phyloP scores from a whole-genome alignment of 192 early-diverging fungal species.

The Rhizophagus clarus region DNA sequence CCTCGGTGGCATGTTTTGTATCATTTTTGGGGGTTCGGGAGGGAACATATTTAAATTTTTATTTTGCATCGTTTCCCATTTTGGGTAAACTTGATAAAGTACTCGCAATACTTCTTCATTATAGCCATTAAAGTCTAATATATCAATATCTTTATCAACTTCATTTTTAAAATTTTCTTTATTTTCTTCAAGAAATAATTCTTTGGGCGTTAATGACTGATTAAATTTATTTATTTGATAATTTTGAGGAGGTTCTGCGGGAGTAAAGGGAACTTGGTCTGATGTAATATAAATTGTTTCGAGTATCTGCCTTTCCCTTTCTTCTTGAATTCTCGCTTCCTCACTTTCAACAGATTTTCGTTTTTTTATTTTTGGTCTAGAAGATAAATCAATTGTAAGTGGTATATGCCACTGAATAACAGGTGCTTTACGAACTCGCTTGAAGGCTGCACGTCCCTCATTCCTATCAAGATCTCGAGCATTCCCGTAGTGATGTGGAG shows the following conservation, averaged over 20 bases:
- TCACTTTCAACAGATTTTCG: constrained; percentile 4
- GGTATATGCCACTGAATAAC: constrained; percentile 24
- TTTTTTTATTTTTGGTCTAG: neutral
- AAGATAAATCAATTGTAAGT: neutral
- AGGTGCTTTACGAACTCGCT: constrained; percentile 15
- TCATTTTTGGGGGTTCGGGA: neutral
- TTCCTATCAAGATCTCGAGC: constrained; percentile 37
- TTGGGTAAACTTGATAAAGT: neutral
- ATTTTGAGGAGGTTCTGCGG: constrained; percentile 10
- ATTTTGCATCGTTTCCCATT: neutral
- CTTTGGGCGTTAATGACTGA: neutral
- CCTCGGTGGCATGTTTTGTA: neutral
- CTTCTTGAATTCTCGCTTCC: constrained; percentile 13
- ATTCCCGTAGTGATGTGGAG: constrained; percentile 36
- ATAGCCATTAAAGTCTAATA: neutral
- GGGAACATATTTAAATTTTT: neutral
- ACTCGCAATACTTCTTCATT: neutral
- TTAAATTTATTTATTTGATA: neutral
- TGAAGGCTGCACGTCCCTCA: constrained; percentile 33
- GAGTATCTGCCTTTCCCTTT: constrained; percentile 12
- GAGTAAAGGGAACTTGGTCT: constrained; percentile 16
- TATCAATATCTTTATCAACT: neutral
- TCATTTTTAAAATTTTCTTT: constrained; percentile 5
- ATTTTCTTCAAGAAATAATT: constrained; percentile 2
- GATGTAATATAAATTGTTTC: constrained; percentile 24